These are phyloP conservation scores for Scutellaria minor DNA, from an alignment of 257 asterid species.

Conservation along the genomic window DNA sequence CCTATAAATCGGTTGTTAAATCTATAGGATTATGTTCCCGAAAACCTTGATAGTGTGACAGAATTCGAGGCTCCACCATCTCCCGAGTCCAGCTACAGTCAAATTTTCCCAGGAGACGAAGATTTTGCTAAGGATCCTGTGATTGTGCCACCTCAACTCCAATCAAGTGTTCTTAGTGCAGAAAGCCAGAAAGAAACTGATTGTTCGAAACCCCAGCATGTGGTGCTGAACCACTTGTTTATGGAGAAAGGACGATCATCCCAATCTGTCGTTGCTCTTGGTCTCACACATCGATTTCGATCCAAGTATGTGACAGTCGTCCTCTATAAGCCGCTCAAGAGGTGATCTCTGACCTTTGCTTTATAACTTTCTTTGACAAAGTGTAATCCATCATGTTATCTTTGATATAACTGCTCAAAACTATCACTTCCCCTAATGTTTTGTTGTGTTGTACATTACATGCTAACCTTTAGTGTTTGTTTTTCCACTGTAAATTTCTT, in stretches of 20 bases:
- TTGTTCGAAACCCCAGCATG: constrained; percentile 72
- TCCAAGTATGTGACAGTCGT: constrained; percentile 88
- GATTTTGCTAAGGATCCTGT: constrained; percentile 82
- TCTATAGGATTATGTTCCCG: constrained; percentile 71
- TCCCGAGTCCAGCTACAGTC: constrained; percentile 81
- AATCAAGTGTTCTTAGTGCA: constrained; percentile 49
- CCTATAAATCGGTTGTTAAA: neutral
- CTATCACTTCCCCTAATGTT: constrained; percentile 5
- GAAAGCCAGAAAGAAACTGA: constrained; percentile 48
- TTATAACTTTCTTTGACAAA: constrained; percentile 17
- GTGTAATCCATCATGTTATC: constrained; percentile 1
- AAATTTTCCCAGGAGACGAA: constrained; percentile 65
- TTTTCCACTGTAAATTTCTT: constrained; percentile 26
- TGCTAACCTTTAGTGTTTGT: constrained; percentile 20
- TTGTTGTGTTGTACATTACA: constrained; percentile 37
- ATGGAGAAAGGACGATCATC: constrained; percentile 75
- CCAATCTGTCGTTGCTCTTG: constrained; percentile 79
- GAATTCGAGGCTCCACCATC: constrained; percentile 92
- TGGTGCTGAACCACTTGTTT: constrained; percentile 87
- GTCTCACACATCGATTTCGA: constrained; percentile 77
- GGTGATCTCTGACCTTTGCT: constrained; percentile 41
- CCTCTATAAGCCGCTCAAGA: constrained; percentile 84
- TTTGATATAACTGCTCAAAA: constrained; percentile 19
- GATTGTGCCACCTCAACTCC: constrained; percentile 78
- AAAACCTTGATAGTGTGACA: constrained; percentile 73